Base-by-base conservation (phyloP, 805 yeast species). In the Yamadazyma endophytica region DNA sequence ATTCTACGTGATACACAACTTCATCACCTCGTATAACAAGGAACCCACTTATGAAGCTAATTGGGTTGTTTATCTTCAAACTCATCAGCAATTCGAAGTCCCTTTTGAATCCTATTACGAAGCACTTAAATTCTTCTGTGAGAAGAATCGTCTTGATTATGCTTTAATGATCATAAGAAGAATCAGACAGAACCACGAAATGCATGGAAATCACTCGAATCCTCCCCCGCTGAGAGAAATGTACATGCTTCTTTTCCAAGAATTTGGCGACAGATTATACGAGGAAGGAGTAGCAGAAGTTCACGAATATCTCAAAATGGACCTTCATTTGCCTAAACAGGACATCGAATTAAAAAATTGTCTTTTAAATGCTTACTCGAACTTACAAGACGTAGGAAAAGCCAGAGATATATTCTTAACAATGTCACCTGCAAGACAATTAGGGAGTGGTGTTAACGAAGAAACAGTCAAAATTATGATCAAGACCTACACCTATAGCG, bases 391-490 rank as follows among this genome's bases (percentile, higher is more conserved):
- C 38, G 63, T 74, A 12, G 62, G 70, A 17, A 70, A 71, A 40
- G 77, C 79, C 2, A 53, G 77, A 15, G 81, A 78, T 43, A 57
- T 74, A 13, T 84, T 84, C 64, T 62, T 78, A 13, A 58, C 79
- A 26, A 73, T 83, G 29, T 55, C 70, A 24, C 58, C 79, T 3
- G 61, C 74, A 32, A 60, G 63, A 24, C 44, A 52, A 11, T 31
- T 31, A 6, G 61, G 64, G 9, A 31, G 31, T 6, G 81, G 81
- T 3, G 56, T 79, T 17, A 76, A 81, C 46, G 73, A 77, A 31
- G 81, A 79, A 25, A 75, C 87, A 0, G 68, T 77, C 13, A 70
- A 76, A 26, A 75, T 80, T 46, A 79, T 83, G 82, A 52, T 84
- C 42, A 77, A 76, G 47, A 70, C 79, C 1, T 66, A 74, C 35